phyloP scores from a whole-genome alignment of 2,329 filamentous ascomycete genomes.

The Pseudocercospora cruenta region DNA sequence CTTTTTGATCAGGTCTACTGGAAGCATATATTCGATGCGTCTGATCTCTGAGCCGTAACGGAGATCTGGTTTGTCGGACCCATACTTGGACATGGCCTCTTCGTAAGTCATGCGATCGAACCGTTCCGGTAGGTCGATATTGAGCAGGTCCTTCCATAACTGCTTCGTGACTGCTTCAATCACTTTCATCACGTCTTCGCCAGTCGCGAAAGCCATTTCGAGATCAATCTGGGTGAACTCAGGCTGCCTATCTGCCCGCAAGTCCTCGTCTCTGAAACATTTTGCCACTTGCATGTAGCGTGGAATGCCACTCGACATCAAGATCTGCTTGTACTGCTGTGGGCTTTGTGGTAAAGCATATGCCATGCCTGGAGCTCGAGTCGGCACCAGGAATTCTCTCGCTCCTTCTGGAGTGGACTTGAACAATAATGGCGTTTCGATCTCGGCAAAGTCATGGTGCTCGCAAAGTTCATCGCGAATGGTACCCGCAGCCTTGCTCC shows the following conservation, averaged over 20 bases:
- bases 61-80: conserved; percentile 90
- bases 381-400: conserved; percentile 91
- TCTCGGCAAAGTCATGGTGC: conserved; percentile 67
- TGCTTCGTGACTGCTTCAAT: conserved; percentile 58
- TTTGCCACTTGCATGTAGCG: conserved; percentile 91
- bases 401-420: conserved; percentile 97
- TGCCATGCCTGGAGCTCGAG: conserved; percentile 71
- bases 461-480: conserved; percentile 59
- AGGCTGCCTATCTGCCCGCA: conserved; percentile 88
- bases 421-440: conserved; percentile 93
- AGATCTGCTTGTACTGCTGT: conserved; percentile 97
- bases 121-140: conserved; percentile 45
- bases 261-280: conserved; percentile 94
- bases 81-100: conserved; percentile 77
- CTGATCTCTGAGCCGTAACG: conserved; percentile 70
- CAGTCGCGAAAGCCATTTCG: conserved; percentile 85
- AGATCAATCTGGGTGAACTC: conserved; percentile 97
- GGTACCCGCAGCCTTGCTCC: conserved; percentile 62
- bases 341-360: conserved; percentile 96
- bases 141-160: conserved; percentile 58
- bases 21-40: conserved; percentile 65
- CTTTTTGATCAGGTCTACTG: conserved; percentile 70
- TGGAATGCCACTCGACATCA: conserved; percentile 86
- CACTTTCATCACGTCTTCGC: conserved; percentile 68
- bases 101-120: conserved; percentile 71